Conservation (phyloP, 805 yeast genomes). For the Yarrowia yakushimensis region DNA sequence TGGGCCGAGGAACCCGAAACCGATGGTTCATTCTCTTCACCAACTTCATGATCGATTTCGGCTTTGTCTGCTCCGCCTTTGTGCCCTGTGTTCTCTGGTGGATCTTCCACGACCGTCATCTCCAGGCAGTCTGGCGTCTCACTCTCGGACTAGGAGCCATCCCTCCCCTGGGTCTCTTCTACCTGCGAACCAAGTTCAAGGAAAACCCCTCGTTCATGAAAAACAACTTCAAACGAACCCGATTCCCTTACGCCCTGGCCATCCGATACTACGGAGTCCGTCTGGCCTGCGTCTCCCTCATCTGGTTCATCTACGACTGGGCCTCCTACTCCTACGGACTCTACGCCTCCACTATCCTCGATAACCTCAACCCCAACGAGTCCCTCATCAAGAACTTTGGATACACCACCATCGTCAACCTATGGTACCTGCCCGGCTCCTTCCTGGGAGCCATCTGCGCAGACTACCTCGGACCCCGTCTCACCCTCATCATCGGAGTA, state of each 20-base stretch:
- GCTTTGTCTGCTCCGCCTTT: slow-evolving; percentile 78
- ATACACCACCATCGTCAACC: slow-evolving; percentile 85
- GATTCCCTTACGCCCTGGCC: slow-evolving; percentile 63
- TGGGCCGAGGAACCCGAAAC: slow-evolving; percentile 79
- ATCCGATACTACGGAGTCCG: slow-evolving; percentile 84
- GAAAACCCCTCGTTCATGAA: slow-evolving; percentile 72
- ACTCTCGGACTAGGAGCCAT: slow-evolving; percentile 87
- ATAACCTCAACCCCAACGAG: slow-evolving; percentile 55
- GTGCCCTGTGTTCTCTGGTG: slow-evolving; percentile 82
- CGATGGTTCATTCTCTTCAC: slow-evolving; percentile 89
- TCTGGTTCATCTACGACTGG: slow-evolving; percentile 93
- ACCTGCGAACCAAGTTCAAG: slow-evolving; percentile 68
- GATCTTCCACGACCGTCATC: slow-evolving; percentile 69
- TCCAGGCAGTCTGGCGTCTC: slow-evolving; percentile 87
- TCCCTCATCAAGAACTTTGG: slow-evolving; percentile 75
- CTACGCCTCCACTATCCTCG: slow-evolving; percentile 70
- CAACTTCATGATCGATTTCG: slow-evolving; percentile 79
- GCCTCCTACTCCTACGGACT: slow-evolving; percentile 83
- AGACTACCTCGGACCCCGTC: slow-evolving; percentile 87
- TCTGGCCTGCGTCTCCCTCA: slow-evolving; percentile 59
- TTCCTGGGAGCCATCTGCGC: slow-evolving; percentile 78
- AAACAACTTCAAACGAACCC: slow-evolving; percentile 60
- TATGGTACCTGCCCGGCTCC: slow-evolving; percentile 88
- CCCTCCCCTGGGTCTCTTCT: slow-evolving; percentile 75
- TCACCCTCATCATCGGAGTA: slow-evolving; percentile 69